Evolutionary conservation across 2,329 filamentous ascomycete species (phyloP).

Genomic region (Penicillium polonicum): DNA sequence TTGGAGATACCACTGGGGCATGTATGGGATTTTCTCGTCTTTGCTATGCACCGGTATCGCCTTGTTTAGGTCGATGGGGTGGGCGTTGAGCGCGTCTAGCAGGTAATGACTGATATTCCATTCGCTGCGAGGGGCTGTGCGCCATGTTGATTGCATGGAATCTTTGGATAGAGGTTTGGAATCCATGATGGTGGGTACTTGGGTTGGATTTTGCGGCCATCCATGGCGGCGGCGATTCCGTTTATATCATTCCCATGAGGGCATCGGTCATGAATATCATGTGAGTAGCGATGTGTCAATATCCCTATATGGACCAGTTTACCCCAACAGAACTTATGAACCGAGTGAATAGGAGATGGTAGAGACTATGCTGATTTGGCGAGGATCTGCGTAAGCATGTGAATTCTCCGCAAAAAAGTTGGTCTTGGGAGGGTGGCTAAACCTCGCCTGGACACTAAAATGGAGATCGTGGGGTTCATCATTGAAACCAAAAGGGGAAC

Average conservation of each 20-base stretch:
- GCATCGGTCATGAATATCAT: neutral
- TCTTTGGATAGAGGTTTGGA: conserved; percentile 28
- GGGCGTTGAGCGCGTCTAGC: conserved; percentile 27
- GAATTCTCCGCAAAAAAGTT: conserved; percentile 8
- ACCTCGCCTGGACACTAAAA: neutral
- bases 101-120: conserved; percentile 29
- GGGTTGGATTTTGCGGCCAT: neutral
- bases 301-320: conserved; percentile 13
- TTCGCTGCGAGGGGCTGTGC: conserved; percentile 22
- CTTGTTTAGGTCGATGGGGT: conserved; percentile 26
- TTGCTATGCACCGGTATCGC: conserved; percentile 43
- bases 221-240: neutral
- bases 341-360: conserved; percentile 9
- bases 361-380: conserved; percentile 2
- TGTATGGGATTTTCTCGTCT: conserved; percentile 42
- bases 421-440: neutral
- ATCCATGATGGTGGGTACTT: conserved; percentile 24
- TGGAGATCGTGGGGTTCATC: neutral
- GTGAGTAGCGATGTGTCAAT: conserved; percentile 11
- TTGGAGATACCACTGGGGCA: conserved; percentile 39
- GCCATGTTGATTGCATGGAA: conserved; percentile 36
- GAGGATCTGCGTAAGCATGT: conserved; percentile 18
- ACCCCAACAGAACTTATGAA: conserved; percentile 17
- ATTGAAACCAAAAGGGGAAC: conserved; percentile 3
- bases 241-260: conserved; percentile 19